A percentile compares a stretch with the other conserved stretches of the same genome.
phyloP scores from a whole-genome alignment of 495 filamentous ascomycete species.

The Aspergillus olivimuriae region DNA sequence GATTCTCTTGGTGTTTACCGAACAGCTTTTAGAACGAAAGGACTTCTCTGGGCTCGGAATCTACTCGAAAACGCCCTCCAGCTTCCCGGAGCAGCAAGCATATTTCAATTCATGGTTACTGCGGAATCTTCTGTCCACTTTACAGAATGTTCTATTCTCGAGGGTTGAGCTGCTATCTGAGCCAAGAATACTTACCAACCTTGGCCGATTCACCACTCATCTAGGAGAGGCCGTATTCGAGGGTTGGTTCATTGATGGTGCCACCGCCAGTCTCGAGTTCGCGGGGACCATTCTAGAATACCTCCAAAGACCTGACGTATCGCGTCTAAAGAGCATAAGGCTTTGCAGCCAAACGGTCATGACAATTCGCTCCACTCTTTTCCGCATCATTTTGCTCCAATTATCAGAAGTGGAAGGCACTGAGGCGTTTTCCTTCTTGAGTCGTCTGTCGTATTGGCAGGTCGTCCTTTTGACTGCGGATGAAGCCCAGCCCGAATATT shows the following conservation, averaged over 20 bases:
- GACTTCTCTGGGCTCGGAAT: slow-evolving; percentile 88
- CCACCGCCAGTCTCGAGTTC: slow-evolving; percentile 69
- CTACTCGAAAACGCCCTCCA: slow-evolving; percentile 83
- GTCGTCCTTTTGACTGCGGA: slow-evolving; percentile 75
- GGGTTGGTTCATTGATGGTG: slow-evolving; percentile 90
- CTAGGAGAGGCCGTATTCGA: slow-evolving; percentile 87
- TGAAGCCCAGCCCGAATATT: slow-evolving; percentile 65
- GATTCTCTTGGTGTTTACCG: slow-evolving; percentile 68
- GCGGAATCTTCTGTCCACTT: slow-evolving; percentile 61
- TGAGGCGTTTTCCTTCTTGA: slow-evolving; percentile 61
- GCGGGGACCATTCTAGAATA: slow-evolving; percentile 80
- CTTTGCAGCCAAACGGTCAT: slow-evolving; percentile 76
- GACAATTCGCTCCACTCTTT: slow-evolving; percentile 66
- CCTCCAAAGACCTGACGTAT: slow-evolving; percentile 78
- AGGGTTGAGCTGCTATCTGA: slow-evolving; percentile 70
- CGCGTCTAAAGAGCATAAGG: slow-evolving; percentile 73
- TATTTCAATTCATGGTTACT: slow-evolving; percentile 91
- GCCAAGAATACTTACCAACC: slow-evolving; percentile 76
- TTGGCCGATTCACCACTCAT: slow-evolving; percentile 71
- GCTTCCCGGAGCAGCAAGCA: slow-evolving; percentile 87
- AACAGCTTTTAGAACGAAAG: slow-evolving; percentile 75
- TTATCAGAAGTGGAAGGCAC: slow-evolving; percentile 75
- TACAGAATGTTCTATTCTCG: slow-evolving; percentile 62
- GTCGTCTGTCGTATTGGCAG: slow-evolving; percentile 92
- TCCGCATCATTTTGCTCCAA: slow-evolving; percentile 68